Evolutionary conservation across 306 rosid species (phyloP), one percentile per base, ranked within the genome.

Genomic region (Arachis stenosperma): DNA sequence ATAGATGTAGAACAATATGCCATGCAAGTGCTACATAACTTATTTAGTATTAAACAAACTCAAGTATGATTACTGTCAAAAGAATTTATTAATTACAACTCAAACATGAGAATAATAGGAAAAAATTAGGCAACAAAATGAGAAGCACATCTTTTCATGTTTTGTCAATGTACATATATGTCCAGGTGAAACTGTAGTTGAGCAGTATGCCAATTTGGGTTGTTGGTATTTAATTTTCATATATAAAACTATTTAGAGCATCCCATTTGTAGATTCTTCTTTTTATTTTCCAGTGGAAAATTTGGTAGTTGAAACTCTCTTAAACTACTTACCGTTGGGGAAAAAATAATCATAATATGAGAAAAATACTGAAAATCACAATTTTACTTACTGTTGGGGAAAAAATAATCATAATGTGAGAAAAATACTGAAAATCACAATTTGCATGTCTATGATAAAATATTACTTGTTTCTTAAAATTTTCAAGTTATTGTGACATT

Each of bases 401-500:
- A 22, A 22, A 22, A 22, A 22, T 22, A 22, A 22, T 22, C 27
- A 22, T 22, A 22, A 22, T 22, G 1, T 22, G 27, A 22, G 27
- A 22, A 22, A 22, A 22, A 22, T 22, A 22, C 27, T 22, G 27
- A 22, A 22, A 22, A 22, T 22, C 50, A 12, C 63, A 56, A 74
- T 50, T 13, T n/a, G 1, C 3, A 40, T n/a, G 13, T 77, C 41
- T 61, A 33, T 6, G 52, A 77, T 33, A 55, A 58, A 51, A 39
- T 22, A 27, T 13, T 22, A 36, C 27, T 14, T 42, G 60, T 63
- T 17, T 53, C 2, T 58, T 71, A 75, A 22, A 69, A 65, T 30
- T 68, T 13, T 51, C 59, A 69, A 52, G 22, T 60, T 63, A 9
- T 51, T 15, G n/a, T 68, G 75, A 63, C 54, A 77, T 67, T 64